These are phyloP conservation scores for Russula sp. DNA, from an alignment of 768 basidiomycete species.

Conservation along the genomic window DNA sequence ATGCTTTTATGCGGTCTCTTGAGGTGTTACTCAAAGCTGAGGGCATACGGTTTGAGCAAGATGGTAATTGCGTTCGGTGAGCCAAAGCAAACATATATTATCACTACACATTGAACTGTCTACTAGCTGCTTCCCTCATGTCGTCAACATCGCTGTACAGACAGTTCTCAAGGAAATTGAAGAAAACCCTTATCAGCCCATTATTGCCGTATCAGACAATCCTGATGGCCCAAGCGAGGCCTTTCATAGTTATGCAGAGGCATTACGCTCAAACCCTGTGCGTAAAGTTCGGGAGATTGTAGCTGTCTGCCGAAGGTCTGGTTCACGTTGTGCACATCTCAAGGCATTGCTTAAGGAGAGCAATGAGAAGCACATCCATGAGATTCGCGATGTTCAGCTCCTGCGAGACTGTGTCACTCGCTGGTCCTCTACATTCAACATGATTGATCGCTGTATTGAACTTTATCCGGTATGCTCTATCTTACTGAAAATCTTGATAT, in stretches of 20 bases:
- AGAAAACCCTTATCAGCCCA: neutral
- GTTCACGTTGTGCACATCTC: neutral
- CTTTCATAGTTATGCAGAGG: neutral
- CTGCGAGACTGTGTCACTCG: neutral
- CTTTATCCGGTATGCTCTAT: neutral
- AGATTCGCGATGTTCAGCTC: neutral
- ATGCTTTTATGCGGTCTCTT: neutral
- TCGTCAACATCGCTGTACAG: neutral
- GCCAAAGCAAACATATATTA: too few relatives aligned
- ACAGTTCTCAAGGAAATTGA: neutral
- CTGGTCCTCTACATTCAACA: neutral
- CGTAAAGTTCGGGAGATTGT: neutral
- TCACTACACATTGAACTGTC: too few relatives aligned
- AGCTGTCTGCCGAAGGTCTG: neutral
- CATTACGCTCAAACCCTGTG: too few relatives aligned
- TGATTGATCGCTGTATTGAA: neutral
- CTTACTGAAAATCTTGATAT: too few relatives aligned
- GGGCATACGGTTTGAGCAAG: neutral
- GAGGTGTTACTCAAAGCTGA: neutral
- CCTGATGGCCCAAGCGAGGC: neutral
- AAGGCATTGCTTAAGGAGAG: neutral
- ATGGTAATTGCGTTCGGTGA: neutral
- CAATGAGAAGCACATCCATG: too few relatives aligned
- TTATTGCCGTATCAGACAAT: neutral
- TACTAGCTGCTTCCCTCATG: neutral